Evolutionary conservation across 2,329 filamentous ascomycete genomes (phyloP).

Genomic region (Fusarium drepaniforme): DNA sequence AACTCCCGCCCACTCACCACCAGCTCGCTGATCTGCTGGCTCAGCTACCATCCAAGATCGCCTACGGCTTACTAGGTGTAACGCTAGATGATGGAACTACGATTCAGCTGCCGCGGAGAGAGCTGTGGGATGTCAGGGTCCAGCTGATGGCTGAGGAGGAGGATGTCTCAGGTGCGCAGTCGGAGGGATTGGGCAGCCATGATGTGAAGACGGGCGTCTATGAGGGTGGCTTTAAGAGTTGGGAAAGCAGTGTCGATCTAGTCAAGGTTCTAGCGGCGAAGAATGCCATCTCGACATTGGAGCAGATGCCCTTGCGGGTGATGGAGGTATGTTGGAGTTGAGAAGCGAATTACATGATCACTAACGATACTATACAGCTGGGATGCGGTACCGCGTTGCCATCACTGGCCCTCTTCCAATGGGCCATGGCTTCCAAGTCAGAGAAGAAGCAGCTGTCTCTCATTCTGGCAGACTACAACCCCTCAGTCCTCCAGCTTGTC

Average conservation of each 20-base stretch:
- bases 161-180: slow-evolving; percentile 50
- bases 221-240: slow-evolving; percentile 90
- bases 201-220: slow-evolving; percentile 87
- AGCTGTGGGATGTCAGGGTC: slow-evolving; percentile 84
- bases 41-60: slow-evolving; percentile 78
- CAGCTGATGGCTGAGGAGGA: slow-evolving; percentile 84
- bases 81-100: slow-evolving; percentile 65
- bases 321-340: slow-evolving; percentile 63
- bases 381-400: slow-evolving; percentile 85
- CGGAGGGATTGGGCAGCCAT: slow-evolving; percentile 70
- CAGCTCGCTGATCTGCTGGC: slow-evolving; percentile 64
- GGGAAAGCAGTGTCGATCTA: slow-evolving; percentile 87
- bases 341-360: background rate
- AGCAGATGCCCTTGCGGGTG: slow-evolving; percentile 55
- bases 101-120: slow-evolving; percentile 75
- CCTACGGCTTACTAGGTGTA: slow-evolving; percentile 73
- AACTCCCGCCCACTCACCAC: slow-evolving; percentile 67
- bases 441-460: slow-evolving; percentile 62
- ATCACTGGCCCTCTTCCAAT: slow-evolving; percentile 78
- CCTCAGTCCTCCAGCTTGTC: slow-evolving; percentile 80
- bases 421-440: slow-evolving; percentile 50
- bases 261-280: slow-evolving; percentile 73
- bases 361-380: slow-evolving; percentile 62
- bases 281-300: slow-evolving; percentile 49
- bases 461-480: slow-evolving; percentile 84